phyloP scores from a whole-genome alignment of 805 yeast genomes.

The Saccharomycopsis lassenensis region DNA sequence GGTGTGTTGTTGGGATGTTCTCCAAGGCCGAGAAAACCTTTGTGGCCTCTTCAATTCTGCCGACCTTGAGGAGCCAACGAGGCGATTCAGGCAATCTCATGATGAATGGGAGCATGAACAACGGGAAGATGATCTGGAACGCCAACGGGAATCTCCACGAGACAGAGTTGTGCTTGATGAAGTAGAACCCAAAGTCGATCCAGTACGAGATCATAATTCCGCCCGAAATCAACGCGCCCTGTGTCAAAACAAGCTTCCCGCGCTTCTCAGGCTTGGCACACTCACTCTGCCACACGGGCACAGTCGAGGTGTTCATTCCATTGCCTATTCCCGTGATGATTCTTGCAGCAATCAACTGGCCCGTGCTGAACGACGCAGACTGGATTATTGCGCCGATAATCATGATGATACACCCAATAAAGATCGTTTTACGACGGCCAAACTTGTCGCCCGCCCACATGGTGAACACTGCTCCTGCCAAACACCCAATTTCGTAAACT shows the following conservation, averaged over 20 bases:
- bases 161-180: constrained; percentile 23
- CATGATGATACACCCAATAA: constrained; percentile 43
- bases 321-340: constrained; percentile 64
- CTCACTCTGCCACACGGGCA: constrained; percentile 76
- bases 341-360: constrained; percentile 46
- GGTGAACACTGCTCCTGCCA: constrained; percentile 52
- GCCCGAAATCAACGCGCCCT: constrained; percentile 58
- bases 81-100: constrained; percentile 41
- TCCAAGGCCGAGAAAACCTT: constrained; percentile 14
- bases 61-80: constrained; percentile 39
- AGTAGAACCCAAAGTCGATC: constrained; percentile 64
- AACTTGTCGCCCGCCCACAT: constrained; percentile 41
- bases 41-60: constrained; percentile 9
- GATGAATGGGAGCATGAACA: constrained; percentile 21
- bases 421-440: constrained; percentile 55
- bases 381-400: constrained; percentile 49
- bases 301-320: constrained; percentile 65
- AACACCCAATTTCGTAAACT: constrained; percentile 66
- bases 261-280: constrained; percentile 53
- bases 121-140: constrained; percentile 48
- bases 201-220: constrained; percentile 71
- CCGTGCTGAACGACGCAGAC: constrained; percentile 32
- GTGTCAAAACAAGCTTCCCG: constrained; percentile 57
- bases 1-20: constrained; percentile 3
- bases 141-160: constrained; percentile 73